Conservation (phyloP, 164 flowering plant genomes). For the Vitis rupestris region DNA sequence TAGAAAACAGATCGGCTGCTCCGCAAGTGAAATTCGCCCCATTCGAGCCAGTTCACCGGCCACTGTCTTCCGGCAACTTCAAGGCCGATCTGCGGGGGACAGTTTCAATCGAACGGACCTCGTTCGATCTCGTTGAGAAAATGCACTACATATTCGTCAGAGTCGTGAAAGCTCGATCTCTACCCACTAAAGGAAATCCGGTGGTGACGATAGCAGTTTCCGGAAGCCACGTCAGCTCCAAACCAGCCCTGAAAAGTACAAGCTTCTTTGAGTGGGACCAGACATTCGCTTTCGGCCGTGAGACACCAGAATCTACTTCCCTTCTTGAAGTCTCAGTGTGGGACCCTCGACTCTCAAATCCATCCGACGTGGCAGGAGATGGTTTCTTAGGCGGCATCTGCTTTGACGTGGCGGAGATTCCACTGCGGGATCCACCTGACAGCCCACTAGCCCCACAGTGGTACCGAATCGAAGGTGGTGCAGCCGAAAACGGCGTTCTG, state of each 20-base stretch:
- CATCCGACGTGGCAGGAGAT: slow-evolving; percentile 24
- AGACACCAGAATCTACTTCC: slow-evolving; percentile 51
- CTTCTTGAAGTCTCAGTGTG: slow-evolving; percentile 66
- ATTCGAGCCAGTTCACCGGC: slow-evolving; percentile 34
- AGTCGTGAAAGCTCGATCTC: slow-evolving; percentile 70
- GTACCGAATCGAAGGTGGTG: slow-evolving; percentile 85
- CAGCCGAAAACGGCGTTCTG: slow-evolving; percentile 57
- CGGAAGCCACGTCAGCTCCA: slow-evolving; percentile 41
- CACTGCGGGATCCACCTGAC: slow-evolving; percentile 82
- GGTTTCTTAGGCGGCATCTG: slow-evolving; percentile 78
- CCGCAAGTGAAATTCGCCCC: slow-evolving; percentile 32
- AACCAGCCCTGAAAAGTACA: slow-evolving; percentile 52
- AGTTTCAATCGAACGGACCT: slow-evolving; percentile 41
- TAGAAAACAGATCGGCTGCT: slow-evolving; percentile 13
- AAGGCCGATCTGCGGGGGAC: slow-evolving; percentile 33
- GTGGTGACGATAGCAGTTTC: slow-evolving; percentile 54
- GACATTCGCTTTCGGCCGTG: slow-evolving; percentile 72
- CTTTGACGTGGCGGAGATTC: slow-evolving; percentile 76
- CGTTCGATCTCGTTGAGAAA: slow-evolving; percentile 87
- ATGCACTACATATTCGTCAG: slow-evolving; percentile 85
- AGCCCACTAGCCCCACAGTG: slow-evolving; percentile 94
- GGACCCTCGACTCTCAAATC: slow-evolving; percentile 32
- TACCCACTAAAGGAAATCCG: slow-evolving; percentile 54
- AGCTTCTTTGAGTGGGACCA: slow-evolving; percentile 77
- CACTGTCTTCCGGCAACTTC: slow-evolving; percentile 26